These are phyloP conservation scores for Aspergillus niger DNA, from an alignment of 2,329 filamentous ascomycete species.

Conservation along the genomic window DNA sequence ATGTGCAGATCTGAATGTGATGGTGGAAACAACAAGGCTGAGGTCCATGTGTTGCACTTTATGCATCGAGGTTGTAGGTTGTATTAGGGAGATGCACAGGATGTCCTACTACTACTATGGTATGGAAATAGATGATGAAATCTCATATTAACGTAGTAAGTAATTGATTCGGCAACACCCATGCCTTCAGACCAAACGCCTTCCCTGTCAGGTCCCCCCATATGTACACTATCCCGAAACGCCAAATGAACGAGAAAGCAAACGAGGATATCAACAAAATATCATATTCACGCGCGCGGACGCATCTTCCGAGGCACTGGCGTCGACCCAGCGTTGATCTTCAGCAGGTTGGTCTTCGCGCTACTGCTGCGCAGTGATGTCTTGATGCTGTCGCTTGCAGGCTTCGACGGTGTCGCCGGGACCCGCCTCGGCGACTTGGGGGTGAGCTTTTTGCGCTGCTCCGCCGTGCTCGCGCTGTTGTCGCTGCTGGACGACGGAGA, in stretches of 20 bases:
- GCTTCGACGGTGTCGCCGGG: slow-evolving; percentile 24
- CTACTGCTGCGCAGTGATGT: slow-evolving; percentile 19
- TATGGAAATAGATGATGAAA: too few species aligned
- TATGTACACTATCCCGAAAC: not conserved
- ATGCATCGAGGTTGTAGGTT: too few species aligned
- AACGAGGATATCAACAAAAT: slow-evolving; percentile 12
- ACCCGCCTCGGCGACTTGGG: slow-evolving; percentile 35
- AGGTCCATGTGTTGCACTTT: too few species aligned
- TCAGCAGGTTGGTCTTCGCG: slow-evolving; percentile 32
- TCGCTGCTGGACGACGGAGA: slow-evolving; percentile 15
- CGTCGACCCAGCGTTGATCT: slow-evolving; percentile 39
- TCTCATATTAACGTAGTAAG: too few species aligned
- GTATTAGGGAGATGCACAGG: too few species aligned
- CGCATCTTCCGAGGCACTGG: slow-evolving; percentile 39
- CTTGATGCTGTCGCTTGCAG: slow-evolving; percentile 22
- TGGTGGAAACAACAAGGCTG: too few species aligned
- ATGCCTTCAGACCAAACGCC: too few species aligned
- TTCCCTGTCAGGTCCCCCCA: too few species aligned
- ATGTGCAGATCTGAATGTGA: too few species aligned
- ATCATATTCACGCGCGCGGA: slow-evolving; percentile 23
- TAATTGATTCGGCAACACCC: too few species aligned
- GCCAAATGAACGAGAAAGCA: not conserved
- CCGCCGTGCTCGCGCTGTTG: slow-evolving; percentile 22
- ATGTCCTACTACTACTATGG: too few species aligned
- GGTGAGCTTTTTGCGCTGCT: slow-evolving; percentile 38